A percentile compares a stretch with the other conserved stretches of the same genome.
phyloP scores from a whole-genome alignment of 2,329 filamentous ascomycete genomes.

The Fusarium kyushuense region DNA sequence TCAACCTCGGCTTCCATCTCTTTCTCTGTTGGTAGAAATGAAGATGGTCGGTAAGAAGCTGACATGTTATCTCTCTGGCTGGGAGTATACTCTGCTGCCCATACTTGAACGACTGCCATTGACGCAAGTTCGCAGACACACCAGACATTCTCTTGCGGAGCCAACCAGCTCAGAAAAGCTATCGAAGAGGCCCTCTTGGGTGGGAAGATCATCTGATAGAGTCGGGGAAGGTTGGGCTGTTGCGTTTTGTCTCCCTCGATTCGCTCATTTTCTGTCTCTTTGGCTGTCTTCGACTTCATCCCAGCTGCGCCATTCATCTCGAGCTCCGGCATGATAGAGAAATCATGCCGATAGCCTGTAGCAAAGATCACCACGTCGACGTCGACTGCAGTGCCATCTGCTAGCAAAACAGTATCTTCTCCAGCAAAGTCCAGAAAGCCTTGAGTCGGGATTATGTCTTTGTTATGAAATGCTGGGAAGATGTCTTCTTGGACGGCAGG shows the following conservation, averaged over 20 bases:
- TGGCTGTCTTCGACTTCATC: neutral
- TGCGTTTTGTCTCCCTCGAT: accelerated
- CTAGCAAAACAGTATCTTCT: neutral
- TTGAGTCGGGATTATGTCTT: neutral
- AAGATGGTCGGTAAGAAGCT: neutral
- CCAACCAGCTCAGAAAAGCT: neutral
- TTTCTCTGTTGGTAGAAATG: neutral
- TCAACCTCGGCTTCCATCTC: neutral
- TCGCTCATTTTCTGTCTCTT: neutral
- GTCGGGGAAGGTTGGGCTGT: neutral
- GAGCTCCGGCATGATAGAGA: neutral
- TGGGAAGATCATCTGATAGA: neutral
- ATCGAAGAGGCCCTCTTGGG: neutral
- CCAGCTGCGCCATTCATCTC: neutral
- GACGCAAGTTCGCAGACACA: neutral
- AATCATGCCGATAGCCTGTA: neutral
- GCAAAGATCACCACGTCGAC: neutral
- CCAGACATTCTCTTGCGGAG: neutral
- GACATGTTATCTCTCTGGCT: neutral
- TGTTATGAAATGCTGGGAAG: neutral
- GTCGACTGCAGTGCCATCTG: neutral
- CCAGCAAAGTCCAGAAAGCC: neutral
- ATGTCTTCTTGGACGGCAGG: neutral
- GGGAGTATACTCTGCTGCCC: neutral
- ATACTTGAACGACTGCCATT: neutral